phyloP scores from a whole-genome alignment of 352 stramenopile genomes.

The Nothophytophthora sp. region DNA sequence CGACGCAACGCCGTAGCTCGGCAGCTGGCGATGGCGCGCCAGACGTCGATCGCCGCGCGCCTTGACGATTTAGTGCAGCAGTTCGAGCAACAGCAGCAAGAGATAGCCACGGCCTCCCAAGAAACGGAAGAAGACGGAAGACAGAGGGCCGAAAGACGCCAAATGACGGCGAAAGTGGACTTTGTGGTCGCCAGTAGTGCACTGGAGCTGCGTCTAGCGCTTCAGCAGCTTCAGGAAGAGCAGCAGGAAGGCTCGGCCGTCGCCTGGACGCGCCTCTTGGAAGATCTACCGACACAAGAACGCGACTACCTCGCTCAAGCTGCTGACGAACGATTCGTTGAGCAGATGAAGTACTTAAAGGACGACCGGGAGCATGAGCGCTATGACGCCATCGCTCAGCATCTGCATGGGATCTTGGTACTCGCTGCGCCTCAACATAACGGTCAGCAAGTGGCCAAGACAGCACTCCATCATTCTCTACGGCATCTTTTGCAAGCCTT shows the following conservation, averaged over 20 bases:
- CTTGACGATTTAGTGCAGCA: slow-evolving; percentile 19
- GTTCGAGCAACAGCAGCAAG: slow-evolving; percentile 16
- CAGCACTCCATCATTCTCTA: slow-evolving; percentile 44
- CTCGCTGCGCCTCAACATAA: slow-evolving; percentile 33
- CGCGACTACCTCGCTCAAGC: slow-evolving; percentile 50
- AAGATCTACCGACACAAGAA: slow-evolving; percentile 42
- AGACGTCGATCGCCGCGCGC: not conserved
- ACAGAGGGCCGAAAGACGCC: slow-evolving; percentile 5
- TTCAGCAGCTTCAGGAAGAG: slow-evolving; percentile 5
- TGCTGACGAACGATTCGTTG: slow-evolving; percentile 60
- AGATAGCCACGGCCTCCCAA: not conserved
- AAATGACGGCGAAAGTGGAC: slow-evolving; percentile 49
- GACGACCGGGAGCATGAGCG: slow-evolving; percentile 31
- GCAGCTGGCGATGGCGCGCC: slow-evolving; percentile 13
- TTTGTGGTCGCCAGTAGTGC: slow-evolving; percentile 39
- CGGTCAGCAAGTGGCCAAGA: slow-evolving; percentile 45
- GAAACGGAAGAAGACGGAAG: not conserved
- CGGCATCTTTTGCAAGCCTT: slow-evolving; percentile 53
- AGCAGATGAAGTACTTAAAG: slow-evolving; percentile 66
- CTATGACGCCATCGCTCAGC: slow-evolving; percentile 29
- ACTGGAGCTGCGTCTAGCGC: slow-evolving; percentile 12
- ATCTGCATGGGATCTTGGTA: slow-evolving; percentile 45
- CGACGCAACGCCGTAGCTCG: slow-evolving; percentile 11
- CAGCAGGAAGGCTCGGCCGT: not conserved
- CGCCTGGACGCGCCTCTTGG: slow-evolving; percentile 43